Conservation (phyloP, 2,329 filamentous ascomycete species). For the Chaetothyriales sp. region DNA sequence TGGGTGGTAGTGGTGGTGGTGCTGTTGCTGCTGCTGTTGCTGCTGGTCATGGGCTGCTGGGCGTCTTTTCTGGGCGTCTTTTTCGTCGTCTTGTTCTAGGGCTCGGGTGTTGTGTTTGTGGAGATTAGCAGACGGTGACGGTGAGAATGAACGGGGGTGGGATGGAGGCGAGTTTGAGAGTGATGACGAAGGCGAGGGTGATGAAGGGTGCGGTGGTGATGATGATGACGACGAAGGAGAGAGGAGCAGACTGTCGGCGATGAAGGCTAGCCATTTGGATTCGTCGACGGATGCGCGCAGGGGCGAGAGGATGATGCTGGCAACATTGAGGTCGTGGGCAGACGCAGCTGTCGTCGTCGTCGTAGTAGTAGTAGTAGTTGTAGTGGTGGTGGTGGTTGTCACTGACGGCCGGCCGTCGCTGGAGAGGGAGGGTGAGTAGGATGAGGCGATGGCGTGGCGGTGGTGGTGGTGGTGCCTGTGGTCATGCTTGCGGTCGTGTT, state of each 20-base stretch:
- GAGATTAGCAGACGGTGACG: neutral
- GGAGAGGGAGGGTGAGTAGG: conserved; percentile 11
- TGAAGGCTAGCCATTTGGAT: conserved; percentile 50
- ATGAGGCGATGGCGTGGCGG: conserved; percentile 3
- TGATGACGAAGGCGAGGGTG: conserved; percentile 3
- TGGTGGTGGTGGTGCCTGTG: neutral
- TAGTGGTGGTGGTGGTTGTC: conserved; percentile 12
- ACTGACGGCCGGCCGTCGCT: conserved; percentile 13
- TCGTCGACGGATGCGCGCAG: conserved; percentile 67
- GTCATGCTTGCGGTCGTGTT: neutral
- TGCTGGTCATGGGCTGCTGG: too few relatives aligned
- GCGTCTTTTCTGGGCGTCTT: neutral
- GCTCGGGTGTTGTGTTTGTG: neutral
- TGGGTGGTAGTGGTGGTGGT: neutral
- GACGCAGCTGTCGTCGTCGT: conserved; percentile 11
- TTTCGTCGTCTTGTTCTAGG: neutral
- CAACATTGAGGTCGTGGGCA: conserved; percentile 12
- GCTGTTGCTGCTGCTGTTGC: neutral
- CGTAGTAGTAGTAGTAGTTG: conserved; percentile 12
- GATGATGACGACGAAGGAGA: conserved; percentile 23
- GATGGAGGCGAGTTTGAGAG: neutral
- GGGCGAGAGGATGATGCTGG: conserved; percentile 55
- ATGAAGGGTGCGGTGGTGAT: conserved; percentile 9
- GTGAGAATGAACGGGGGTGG: neutral
- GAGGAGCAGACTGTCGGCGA: conserved; percentile 20